These are phyloP conservation scores for Aristolochia contorta DNA, from an alignment of 164 flowering plant genomes.

Conservation along the genomic window DNA sequence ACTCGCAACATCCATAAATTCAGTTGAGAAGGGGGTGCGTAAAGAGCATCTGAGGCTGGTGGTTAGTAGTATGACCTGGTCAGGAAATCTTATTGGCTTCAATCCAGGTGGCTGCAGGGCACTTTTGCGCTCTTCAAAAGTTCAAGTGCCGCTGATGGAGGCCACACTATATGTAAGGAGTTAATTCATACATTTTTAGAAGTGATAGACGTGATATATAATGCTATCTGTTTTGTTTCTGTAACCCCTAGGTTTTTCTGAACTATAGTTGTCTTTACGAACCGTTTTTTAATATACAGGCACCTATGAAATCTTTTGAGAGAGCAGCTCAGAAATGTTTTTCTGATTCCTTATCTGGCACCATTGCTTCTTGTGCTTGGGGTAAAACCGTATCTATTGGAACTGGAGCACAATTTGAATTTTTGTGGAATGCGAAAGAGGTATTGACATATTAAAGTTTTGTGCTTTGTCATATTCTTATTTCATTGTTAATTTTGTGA, in stretches of 20 bases:
- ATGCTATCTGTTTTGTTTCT: neutral
- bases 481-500: neutral
- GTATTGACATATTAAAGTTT: slow-evolving; percentile 15
- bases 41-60: slow-evolving; percentile 78
- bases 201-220: neutral
- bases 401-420: slow-evolving; percentile 75
- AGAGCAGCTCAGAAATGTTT: slow-evolving; percentile 85
- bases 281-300: slow-evolving; percentile 21
- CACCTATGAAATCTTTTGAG: slow-evolving; percentile 87
- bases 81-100: slow-evolving; percentile 80
- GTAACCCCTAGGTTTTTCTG: neutral
- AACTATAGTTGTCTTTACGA: neutral
- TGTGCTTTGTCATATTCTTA: neutral
- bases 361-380: slow-evolving; percentile 94
- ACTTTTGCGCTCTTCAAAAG: slow-evolving; percentile 45
- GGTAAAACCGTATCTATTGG: slow-evolving; percentile 87
- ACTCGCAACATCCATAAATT: slow-evolving; percentile 58
- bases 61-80: slow-evolving; percentile 80
- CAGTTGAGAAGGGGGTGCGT: slow-evolving; percentile 81
- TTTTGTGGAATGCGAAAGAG: slow-evolving; percentile 63
- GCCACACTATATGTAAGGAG: slow-evolving; percentile 79
- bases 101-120: slow-evolving; percentile 77
- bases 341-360: slow-evolving; percentile 58
- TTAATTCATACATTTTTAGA: neutral
- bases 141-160: slow-evolving; percentile 87